Percentiles rank a stretch among this genome's conserved stretches.
Conservation (phyloP, 495 filamentous ascomycete genomes). For the Lepraria neglecta region DNA sequence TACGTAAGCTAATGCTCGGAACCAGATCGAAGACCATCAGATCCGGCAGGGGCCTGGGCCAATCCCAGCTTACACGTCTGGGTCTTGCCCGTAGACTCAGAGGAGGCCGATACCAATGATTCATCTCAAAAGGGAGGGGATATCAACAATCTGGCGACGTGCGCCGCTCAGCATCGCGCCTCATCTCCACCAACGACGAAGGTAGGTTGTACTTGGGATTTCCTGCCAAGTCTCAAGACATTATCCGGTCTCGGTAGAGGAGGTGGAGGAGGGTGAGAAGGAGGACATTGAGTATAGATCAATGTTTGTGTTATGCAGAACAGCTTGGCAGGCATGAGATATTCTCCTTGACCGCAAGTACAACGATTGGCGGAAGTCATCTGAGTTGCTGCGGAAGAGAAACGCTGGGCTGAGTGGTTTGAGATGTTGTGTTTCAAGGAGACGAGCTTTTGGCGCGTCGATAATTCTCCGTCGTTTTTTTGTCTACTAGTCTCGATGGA, state of each 20-base stretch:
- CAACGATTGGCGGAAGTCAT: too few relatives aligned
- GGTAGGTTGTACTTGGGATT: neutral
- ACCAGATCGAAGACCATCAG: neutral
- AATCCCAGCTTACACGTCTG: neutral
- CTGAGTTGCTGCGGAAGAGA: too few relatives aligned
- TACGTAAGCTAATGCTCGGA: neutral
- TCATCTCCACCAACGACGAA: neutral
- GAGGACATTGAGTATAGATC: too few relatives aligned
- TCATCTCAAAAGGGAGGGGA: neutral
- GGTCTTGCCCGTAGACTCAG: neutral
- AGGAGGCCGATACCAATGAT: neutral
- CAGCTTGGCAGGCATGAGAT: too few relatives aligned
- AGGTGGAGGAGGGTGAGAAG: neutral
- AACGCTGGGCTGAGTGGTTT: too few relatives aligned
- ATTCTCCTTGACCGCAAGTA: too few relatives aligned
- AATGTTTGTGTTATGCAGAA: too few relatives aligned
- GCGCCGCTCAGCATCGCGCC: constrained; percentile 5
- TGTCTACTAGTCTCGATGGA: too few relatives aligned
- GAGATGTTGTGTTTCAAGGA: too few relatives aligned
- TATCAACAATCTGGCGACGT: neutral
- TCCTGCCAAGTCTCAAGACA: neutral
- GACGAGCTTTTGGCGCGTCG: too few relatives aligned
- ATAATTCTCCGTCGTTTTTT: too few relatives aligned
- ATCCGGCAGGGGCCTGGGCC: neutral
- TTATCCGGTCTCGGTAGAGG: neutral